Conservation (phyloP, 2,329 filamentous ascomycete genomes). For the Chaetomium strumarium region DNA sequence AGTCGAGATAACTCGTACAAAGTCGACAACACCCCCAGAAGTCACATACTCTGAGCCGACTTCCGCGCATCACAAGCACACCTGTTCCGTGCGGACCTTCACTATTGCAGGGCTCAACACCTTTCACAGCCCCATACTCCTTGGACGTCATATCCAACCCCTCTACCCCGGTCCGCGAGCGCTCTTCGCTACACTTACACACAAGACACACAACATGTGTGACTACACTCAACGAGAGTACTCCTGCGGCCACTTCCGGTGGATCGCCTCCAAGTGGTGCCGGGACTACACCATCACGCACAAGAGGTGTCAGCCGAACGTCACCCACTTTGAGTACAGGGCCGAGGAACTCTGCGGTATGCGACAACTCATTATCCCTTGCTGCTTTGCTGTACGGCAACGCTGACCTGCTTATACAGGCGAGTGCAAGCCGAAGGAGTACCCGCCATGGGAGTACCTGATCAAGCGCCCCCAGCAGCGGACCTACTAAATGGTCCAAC, state of each 20-base stretch:
- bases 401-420: constrained; percentile 23
- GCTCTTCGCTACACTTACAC: background rate
- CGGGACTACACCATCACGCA: constrained; percentile 29
- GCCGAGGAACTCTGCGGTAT: constrained; percentile 30
- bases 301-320: constrained; percentile 31
- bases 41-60: too few relatives aligned
- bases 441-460: constrained; percentile 33
- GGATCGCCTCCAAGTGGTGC: constrained; percentile 34
- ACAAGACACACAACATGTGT: constrained; percentile 37
- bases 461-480: constrained; percentile 32
- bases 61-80: too few relatives aligned
- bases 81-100: background rate
- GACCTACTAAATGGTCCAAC: constrained; percentile 12
- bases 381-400: background rate
- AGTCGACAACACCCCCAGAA: background rate
- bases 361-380: background rate
- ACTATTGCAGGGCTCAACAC: background rate
- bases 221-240: constrained; percentile 44
- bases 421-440: constrained; percentile 34
- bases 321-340: constrained; percentile 32
- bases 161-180: background rate
- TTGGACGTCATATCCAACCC: background rate
- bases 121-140: background rate
- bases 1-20: too few relatives aligned
- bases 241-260: constrained; percentile 33